A percentile compares a stretch with the other conserved stretches of the same genome.
Conservation (phyloP, 768 basidiomycete species). For the Boletus patriciae region DNA sequence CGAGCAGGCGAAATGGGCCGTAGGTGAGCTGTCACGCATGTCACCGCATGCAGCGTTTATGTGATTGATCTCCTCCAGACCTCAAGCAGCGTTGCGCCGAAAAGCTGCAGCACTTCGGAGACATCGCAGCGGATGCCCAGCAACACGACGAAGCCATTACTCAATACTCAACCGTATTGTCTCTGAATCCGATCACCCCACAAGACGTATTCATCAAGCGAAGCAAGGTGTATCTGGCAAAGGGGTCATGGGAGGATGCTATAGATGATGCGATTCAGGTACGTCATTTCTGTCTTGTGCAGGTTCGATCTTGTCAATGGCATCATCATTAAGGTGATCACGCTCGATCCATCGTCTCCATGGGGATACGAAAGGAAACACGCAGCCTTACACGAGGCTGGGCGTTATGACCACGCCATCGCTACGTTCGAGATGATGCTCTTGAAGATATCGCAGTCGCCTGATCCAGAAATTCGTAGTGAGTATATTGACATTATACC, state of each 20-base stretch:
- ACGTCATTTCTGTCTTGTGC: not conserved
- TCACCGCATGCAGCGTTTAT: not conserved
- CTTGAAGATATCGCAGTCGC: not conserved
- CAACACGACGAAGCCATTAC: not conserved
- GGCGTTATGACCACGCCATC: not conserved
- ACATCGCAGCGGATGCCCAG: not conserved
- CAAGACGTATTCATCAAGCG: not conserved
- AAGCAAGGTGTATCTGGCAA: not conserved
- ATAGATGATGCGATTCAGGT: not conserved
- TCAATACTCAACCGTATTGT: not conserved
- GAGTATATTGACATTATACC: not conserved
- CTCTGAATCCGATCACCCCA: not conserved
- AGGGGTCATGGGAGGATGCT: not conserved
- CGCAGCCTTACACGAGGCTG: not conserved
- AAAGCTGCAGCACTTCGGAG: not conserved
- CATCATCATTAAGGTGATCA: not conserved
- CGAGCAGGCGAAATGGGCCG: not conserved
- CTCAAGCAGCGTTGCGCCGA: not conserved
- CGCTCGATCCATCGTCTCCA: not conserved
- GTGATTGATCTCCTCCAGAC: not conserved
- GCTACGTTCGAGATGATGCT: conserved; percentile 4
- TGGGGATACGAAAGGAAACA: not conserved
- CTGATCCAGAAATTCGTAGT: not conserved
- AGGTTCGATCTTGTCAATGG: not conserved
- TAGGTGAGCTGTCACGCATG: too few species aligned